Base-by-base conservation (phyloP, 1,139 yeast genomes). In the Kodamaea sp. region DNA sequence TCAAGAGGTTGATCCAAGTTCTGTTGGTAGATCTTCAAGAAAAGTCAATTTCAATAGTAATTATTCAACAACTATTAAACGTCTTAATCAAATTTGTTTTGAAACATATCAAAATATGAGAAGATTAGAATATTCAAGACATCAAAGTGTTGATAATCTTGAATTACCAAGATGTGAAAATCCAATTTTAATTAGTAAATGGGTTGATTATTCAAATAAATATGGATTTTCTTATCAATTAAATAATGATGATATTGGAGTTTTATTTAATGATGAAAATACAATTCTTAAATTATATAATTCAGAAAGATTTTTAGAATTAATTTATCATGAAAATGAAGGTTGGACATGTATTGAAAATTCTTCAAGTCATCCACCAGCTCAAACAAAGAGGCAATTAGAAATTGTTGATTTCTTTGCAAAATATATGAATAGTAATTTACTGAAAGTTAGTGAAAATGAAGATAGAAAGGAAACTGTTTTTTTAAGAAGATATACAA, bases 121-220 rank as follows among this genome's bases (percentile, higher is more conserved):
- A 45, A 60, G 69, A 44, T 60, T 71, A 41, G 71, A 69, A 40
- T 54, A 57, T 41, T 53, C 65, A 32, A 56, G 60, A 37, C 58
- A 67, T 43, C 66, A 60, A 20, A 57, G 55, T 33, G 50, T 65
- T n/a, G 69, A 64, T 37, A 50, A 62, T 6, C 49, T 58, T 38
- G 74, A 67, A 48, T 63, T 70, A 39, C 75, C 75, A 32, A 56
- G 63, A 20, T 71, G 78, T 49, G 81, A 75, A 50, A 78, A 78
- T 47, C 92, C 92, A 9, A 75, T 83, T 10, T 78, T 87, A 46
- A 83, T 92, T 36, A 84, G 95, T 47, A 90, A 90, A 60, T 94
- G 99, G 99, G 98, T 94, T 25, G 98, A 94, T 61, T 92, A 92
- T 60, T 86, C 96, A 31, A 89, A 90, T 65, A 88, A 86, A 57